phyloP scores from a whole-genome alignment of 1,284 basidiomycete species.

The Mycena sp. region DNA sequence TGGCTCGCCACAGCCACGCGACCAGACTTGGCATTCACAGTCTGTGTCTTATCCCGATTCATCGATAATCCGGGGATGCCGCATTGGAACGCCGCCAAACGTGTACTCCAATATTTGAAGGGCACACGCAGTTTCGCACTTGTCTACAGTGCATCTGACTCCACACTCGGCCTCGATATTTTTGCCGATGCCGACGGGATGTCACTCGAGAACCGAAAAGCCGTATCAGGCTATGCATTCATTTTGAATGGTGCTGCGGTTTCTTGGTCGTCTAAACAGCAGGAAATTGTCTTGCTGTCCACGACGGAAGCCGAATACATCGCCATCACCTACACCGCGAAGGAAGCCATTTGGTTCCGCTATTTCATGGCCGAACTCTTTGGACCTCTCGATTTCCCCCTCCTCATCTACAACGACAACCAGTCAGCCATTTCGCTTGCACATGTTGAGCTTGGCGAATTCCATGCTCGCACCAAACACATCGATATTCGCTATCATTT shows the following conservation, averaged over 20 bases:
- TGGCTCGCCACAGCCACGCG: slow-evolving; percentile 34
- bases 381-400: slow-evolving; percentile 19
- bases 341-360: slow-evolving; percentile 41
- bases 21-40: slow-evolving; percentile 34
- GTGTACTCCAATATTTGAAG: slow-evolving; percentile 24
- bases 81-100: slow-evolving; percentile 23
- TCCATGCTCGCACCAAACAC: slow-evolving; percentile 53
- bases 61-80: slow-evolving; percentile 4
- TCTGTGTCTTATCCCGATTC: slow-evolving; percentile 21
- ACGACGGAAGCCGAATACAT: slow-evolving; percentile 41
- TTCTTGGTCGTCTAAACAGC: slow-evolving; percentile 44
- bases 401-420: slow-evolving; percentile 44
- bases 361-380: slow-evolving; percentile 38
- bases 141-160: too few relatives aligned
- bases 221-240: slow-evolving; percentile 27
- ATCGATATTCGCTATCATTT: slow-evolving; percentile 53
- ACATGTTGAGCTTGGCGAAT: slow-evolving; percentile 38
- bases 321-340: slow-evolving; percentile 35
- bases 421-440: slow-evolving; percentile 46
- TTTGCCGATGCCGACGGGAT: slow-evolving; percentile 20
- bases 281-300: slow-evolving; percentile 40
- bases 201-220: slow-evolving; percentile 10
- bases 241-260: slow-evolving; percentile 39
- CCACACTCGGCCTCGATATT: not conserved
- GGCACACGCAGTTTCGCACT: slow-evolving; percentile 4